Evolutionary conservation across 2,329 filamentous ascomycete genomes (phyloP).

Genomic region (Stagonosporopsis cucurbitacearum): DNA sequence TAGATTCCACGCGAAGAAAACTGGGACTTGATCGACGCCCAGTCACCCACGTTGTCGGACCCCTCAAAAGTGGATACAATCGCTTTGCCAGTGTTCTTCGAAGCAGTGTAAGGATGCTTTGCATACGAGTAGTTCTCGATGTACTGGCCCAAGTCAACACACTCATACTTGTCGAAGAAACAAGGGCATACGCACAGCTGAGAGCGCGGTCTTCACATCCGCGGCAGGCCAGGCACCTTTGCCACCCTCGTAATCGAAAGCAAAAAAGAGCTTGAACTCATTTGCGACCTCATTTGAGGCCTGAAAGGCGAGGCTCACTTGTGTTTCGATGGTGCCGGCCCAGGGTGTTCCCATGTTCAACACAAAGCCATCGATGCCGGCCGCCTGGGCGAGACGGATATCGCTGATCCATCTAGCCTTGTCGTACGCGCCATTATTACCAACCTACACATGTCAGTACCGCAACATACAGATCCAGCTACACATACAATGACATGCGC

Average conservation of each 20-base stretch:
- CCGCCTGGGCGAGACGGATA: slow-evolving; percentile 29
- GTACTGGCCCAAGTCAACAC: neutral
- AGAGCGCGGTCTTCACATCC: neutral
- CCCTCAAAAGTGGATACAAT: slow-evolving; percentile 41
- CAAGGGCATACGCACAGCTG: neutral
- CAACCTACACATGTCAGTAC: neutral
- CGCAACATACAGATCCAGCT: neutral
- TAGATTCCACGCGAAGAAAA: slow-evolving; percentile 22
- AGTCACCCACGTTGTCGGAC: slow-evolving; percentile 17
- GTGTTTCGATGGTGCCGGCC: slow-evolving; percentile 2
- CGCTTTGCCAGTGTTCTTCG: slow-evolving; percentile 23
- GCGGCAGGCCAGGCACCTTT: slow-evolving; percentile 2
- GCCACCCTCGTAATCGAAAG: slow-evolving; percentile 29
- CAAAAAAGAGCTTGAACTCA: slow-evolving; percentile 38
- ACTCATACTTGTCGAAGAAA: neutral
- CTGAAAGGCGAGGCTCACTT: slow-evolving; percentile 30
- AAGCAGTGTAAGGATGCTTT: slow-evolving; percentile 14
- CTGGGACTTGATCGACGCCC: slow-evolving; percentile 18
- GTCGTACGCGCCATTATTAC: slow-evolving; percentile 30
- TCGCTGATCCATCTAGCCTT: slow-evolving; percentile 29
- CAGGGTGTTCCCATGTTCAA: slow-evolving; percentile 42
- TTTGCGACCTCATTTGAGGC: slow-evolving; percentile 29
- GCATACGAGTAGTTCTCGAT: slow-evolving; percentile 5
- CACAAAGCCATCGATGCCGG: slow-evolving; percentile 44
- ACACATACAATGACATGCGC: slow-evolving; percentile 38